Base-by-base conservation (phyloP, 441 rosid genomes). In the Bocquillonia castaneifolia region DNA sequence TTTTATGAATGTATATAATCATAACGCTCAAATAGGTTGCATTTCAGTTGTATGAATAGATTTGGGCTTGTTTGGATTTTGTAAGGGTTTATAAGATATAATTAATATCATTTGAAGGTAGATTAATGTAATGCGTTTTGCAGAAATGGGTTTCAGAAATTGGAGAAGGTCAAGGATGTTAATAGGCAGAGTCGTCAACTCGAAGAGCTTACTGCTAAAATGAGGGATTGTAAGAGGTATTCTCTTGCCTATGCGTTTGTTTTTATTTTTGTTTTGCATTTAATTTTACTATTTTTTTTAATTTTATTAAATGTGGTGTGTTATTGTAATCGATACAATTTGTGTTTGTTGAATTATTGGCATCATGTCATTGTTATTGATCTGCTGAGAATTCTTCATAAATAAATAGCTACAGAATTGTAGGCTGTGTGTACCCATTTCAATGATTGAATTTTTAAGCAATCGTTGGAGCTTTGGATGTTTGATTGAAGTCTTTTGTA, bases 61-160 rank as follows among this genome's bases (percentile, higher is more conserved):
- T 36, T 36, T 36, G 40, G 40, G 40, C 10, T 36, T 36, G 40
- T 3, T 36, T 3, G 40, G 4, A 3, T 3, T 3, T 3, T 36
- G 40, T 36, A 36, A 3, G 40, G 40, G 4, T 10, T 6, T 42
- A 14, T 42, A 5, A 2, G 12, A 42, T 42, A 14, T 42, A n/a
- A n/a, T n/a, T n/a, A n/a, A n/a, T n/a, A n/a, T n/a, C n/a, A n/a
- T n/a, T n/a, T n/a, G n/a, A n/a, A n/a, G 20, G 13, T 60, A 32
- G 60, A 60, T 15, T 57, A 28, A 61, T 69, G 48, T 65, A 51
- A 64, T 50, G 17, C 10, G 29, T 48, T 9, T 59, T 69, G 76
- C 85, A 93, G 99, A 66, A 91, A 88, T 84, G 97, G 97, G n/a
- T 91, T 91, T 78, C 96, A 93, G 82, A 93, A 93, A 74, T 73